Conservation (phyloP, 1,284 basidiomycete genomes). For the Leccinum cinnamomeum region DNA sequence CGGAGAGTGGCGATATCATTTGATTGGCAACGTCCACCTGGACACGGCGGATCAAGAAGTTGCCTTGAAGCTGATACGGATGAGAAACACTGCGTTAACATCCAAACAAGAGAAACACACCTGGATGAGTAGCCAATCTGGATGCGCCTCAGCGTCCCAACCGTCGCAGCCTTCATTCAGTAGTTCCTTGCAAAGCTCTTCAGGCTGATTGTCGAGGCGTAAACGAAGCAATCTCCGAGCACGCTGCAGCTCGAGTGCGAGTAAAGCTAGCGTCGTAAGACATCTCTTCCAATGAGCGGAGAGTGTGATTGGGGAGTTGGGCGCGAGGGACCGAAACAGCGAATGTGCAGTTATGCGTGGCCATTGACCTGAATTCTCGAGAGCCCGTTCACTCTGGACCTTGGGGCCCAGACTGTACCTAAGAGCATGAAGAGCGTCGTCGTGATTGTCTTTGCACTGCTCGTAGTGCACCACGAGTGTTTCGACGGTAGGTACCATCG, state of each 20-base stretch:
- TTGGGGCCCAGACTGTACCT: constrained; percentile 11
- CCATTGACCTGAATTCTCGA: constrained; percentile 27
- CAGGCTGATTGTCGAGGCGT: constrained; percentile 5
- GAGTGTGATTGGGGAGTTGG: constrained; percentile 8
- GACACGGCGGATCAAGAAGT: constrained; percentile 41
- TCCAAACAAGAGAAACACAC: constrained; percentile 20
- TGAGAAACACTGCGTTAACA: background rate
- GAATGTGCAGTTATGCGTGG: constrained; percentile 30
- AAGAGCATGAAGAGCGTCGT: constrained; percentile 9
- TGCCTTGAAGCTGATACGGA: constrained; percentile 40
- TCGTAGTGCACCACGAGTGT: constrained; percentile 10
- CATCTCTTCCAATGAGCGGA: constrained; percentile 29
- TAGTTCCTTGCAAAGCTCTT: constrained; percentile 40
- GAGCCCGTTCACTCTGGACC: constrained; percentile 12
- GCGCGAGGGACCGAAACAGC: constrained; percentile 29
- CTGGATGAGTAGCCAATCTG: constrained; percentile 52
- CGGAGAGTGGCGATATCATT: constrained; percentile 44
- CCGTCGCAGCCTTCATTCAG: constrained; percentile 27
- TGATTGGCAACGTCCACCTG: constrained; percentile 43
- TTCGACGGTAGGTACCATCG: constrained; percentile 4
- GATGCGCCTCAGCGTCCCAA: constrained; percentile 19
- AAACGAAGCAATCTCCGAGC: constrained; percentile 18
- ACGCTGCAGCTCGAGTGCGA: constrained; percentile 34
- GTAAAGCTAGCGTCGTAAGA: constrained; percentile 22
- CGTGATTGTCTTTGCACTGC: background rate